phyloP scores from a whole-genome alignment of 345 rosid genomes.

The Cardamine occulta region DNA sequence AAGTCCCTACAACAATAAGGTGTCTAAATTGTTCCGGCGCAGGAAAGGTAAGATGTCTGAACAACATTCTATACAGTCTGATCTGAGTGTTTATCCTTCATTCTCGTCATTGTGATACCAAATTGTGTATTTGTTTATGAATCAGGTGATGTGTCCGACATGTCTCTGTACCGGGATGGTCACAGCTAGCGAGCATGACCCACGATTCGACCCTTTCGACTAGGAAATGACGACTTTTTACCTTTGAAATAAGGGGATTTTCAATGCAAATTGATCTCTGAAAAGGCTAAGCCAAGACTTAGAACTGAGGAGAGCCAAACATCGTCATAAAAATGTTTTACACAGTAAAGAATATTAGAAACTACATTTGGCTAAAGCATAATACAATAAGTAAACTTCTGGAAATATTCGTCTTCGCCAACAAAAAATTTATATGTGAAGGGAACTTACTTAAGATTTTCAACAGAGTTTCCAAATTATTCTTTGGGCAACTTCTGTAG shows the following conservation, averaged over 20 bases:
- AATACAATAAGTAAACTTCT: background rate
- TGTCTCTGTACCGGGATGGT: conserved; percentile 86
- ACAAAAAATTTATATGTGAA: background rate
- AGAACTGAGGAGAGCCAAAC: conserved; percentile 25
- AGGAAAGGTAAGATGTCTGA: conserved; percentile 69
- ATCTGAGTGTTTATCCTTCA: conserved; percentile 1
- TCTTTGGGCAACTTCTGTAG: no score
- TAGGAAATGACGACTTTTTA: conserved; percentile 14
- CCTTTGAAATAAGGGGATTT: background rate
- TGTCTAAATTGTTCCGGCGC: conserved; percentile 90
- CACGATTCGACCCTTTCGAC: conserved; percentile 77
- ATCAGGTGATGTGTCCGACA: conserved; percentile 91
- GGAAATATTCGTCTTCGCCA: background rate
- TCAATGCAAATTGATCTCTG: conserved; percentile 18
- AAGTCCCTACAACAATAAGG: conserved; percentile 62
- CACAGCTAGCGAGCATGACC: conserved; percentile 87
- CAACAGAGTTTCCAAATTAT: background rate
- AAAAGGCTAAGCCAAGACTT: conserved; percentile 21
- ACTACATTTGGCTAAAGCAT: background rate
- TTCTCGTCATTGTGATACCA: conserved; percentile 13
- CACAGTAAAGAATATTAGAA: conserved; percentile 9
- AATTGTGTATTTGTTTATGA: conserved; percentile 22
- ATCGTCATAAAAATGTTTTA: conserved; percentile 21
- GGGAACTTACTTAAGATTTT: background rate
- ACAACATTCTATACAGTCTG: conserved; percentile 7